Percentiles rank a stretch among this genome's conserved stretches.
Evolutionary conservation across 2,329 filamentous ascomycete genomes (phyloP).

Genomic region (Pseudonectria buxi): DNA sequence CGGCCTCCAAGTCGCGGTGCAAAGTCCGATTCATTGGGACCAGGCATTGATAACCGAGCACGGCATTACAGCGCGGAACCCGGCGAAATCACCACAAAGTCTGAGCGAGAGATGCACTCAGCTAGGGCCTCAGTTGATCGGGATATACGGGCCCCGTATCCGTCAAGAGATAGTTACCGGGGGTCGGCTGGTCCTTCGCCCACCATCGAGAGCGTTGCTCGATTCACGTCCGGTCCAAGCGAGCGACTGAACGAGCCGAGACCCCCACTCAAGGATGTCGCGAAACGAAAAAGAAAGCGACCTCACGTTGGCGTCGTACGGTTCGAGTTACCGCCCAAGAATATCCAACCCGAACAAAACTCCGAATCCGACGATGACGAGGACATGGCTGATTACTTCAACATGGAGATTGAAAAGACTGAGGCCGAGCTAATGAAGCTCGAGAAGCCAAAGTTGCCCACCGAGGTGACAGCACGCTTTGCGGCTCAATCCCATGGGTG

Average conservation of each 20-base stretch:
- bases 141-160: slow-evolving; percentile 11
- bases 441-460: slow-evolving; percentile 33
- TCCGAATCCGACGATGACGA: slow-evolving; percentile 52
- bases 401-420: slow-evolving; percentile 44
- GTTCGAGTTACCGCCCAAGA: slow-evolving; percentile 35
- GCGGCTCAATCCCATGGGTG: slow-evolving; percentile 43
- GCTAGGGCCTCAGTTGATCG: slow-evolving; percentile 20
- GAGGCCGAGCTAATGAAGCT: slow-evolving; percentile 43
- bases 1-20: slow-evolving; percentile 49
- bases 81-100: slow-evolving; percentile 38
- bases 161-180: slow-evolving; percentile 12
- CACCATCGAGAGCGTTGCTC: slow-evolving; percentile 14
- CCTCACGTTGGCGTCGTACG: slow-evolving; percentile 27
- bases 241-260: slow-evolving; percentile 4
- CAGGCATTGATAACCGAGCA: slow-evolving; percentile 28
- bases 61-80: slow-evolving; percentile 39
- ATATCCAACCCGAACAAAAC: slow-evolving; percentile 24
- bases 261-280: slow-evolving; percentile 7
- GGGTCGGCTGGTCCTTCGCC: slow-evolving; percentile 15
- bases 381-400: slow-evolving; percentile 51
- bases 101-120: slow-evolving; percentile 34
- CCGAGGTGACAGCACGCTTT: slow-evolving; percentile 38
- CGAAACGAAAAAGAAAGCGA: slow-evolving; percentile 21
- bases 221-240: no score
- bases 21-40: slow-evolving; percentile 35